A percentile compares a stretch with the other conserved stretches of the same genome.
phyloP scores from a whole-genome alignment of 768 basidiomycete species.

The Tylopilus vinaceipallidus region DNA sequence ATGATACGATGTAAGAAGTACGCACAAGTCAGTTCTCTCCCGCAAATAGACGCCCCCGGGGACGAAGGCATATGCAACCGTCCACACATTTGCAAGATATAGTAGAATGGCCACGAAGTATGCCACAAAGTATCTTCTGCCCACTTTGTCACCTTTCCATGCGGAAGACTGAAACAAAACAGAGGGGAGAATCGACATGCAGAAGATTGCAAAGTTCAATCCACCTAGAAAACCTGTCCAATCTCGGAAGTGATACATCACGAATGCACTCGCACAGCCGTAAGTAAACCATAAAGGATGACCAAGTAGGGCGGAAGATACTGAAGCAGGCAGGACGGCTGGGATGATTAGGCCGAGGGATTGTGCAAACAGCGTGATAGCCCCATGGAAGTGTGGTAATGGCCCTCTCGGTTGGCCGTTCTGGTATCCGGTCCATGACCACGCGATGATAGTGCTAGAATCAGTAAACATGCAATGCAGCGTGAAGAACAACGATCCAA shows the following conservation, averaged over 20 bases:
- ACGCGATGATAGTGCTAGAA: conserved; percentile 74
- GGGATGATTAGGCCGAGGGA: conserved; percentile 52
- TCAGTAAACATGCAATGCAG: conserved; percentile 75
- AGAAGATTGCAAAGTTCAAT: conserved; percentile 58
- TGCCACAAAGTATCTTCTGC: conserved; percentile 51
- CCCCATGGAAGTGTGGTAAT: conserved; percentile 67
- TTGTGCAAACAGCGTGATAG: conserved; percentile 63
- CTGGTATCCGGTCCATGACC: conserved; percentile 89
- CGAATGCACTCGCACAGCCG: conserved; percentile 50
- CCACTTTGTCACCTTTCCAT: conserved; percentile 36
- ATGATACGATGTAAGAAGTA: conserved; percentile 12
- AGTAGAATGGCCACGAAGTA: conserved; percentile 62
- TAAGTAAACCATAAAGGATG: conserved; percentile 54
- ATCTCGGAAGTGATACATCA: conserved; percentile 57
- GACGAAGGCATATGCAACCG: conserved; percentile 89
- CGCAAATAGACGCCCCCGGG: conserved; percentile 74
- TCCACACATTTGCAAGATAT: conserved; percentile 71
- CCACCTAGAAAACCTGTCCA: conserved; percentile 74
- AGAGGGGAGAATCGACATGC: conserved; percentile 60
- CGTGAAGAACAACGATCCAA: conserved; percentile 69
- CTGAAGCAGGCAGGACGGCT: conserved; percentile 25
- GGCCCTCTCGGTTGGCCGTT: conserved; percentile 62
- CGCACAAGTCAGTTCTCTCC: conserved; percentile 74
- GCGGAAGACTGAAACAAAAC: conserved; percentile 48
- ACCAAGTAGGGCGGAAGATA: conserved; percentile 29